phyloP scores from a whole-genome alignment of 371 early-diverging fungal species.

The Umbelopsis sp. region DNA sequence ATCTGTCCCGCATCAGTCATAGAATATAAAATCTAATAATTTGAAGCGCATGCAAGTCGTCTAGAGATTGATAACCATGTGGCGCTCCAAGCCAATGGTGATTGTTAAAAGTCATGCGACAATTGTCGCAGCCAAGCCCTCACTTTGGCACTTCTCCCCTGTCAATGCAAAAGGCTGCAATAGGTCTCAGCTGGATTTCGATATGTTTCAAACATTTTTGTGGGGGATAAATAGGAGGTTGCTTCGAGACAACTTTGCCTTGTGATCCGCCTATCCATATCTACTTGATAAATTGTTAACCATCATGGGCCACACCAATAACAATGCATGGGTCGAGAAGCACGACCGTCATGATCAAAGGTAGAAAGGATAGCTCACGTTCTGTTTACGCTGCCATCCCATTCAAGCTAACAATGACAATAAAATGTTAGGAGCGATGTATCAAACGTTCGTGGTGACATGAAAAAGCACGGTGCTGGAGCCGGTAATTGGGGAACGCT shows the following conservation, averaged over 20 bases:
- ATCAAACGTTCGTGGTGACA: conserved; percentile 1
- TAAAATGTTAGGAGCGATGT: not conserved
- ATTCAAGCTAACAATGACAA: not conserved
- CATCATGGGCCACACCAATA: not conserved
- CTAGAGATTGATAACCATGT: too few species aligned
- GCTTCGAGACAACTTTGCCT: too few species aligned
- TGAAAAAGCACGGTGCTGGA: conserved; percentile 8
- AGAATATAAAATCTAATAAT: too few species aligned
- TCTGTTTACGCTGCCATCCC: not conserved
- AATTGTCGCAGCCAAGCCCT: not conserved
- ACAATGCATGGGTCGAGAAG: conserved; percentile 3
- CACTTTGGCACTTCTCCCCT: not conserved
- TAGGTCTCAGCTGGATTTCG: not conserved
- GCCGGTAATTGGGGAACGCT: not conserved
- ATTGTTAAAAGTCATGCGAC: not conserved
- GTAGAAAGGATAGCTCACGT: not conserved
- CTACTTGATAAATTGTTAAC: not conserved
- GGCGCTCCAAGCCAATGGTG: not conserved
- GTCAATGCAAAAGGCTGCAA: not conserved
- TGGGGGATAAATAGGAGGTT: too few species aligned
- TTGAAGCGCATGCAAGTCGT: too few species aligned
- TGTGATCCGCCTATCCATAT: not conserved
- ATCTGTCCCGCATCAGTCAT: not conserved
- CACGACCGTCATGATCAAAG: conserved; percentile 12
- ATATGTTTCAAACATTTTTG: not conserved